A percentile compares a stretch with the other conserved stretches of the same genome.
phyloP scores from a whole-genome alignment of 1,139 yeast genomes.

The Suhomyces guaymorum region DNA sequence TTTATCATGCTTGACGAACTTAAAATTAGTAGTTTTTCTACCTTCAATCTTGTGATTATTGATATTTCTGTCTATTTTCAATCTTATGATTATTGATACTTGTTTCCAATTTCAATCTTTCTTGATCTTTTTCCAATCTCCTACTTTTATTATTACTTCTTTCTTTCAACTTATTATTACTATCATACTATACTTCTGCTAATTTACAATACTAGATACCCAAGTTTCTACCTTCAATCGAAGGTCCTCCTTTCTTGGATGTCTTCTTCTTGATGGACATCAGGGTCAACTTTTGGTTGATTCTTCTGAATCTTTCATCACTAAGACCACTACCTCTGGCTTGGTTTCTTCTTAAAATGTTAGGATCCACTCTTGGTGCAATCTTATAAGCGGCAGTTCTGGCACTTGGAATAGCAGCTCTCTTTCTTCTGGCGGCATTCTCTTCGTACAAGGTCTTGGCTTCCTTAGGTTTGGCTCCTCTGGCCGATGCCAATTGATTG shows the following conservation, averaged over 20 bases:
- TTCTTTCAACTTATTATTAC: neutral
- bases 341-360: constrained; percentile 40
- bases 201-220: constrained; percentile 32
- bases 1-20: no score
- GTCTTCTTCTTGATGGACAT: constrained; percentile 48
- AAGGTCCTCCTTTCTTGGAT: constrained; percentile 66
- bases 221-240: constrained; percentile 75
- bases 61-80: no score
- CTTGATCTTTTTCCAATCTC: no score
- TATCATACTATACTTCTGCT: no score
- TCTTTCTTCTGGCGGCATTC: constrained; percentile 86
- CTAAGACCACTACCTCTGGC: constrained; percentile 51
- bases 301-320: constrained; percentile 78
- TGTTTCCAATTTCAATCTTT: no score
- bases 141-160: no score
- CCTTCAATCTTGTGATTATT: no score
- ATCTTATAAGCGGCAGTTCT: constrained; percentile 86
- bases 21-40: no score
- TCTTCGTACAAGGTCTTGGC: constrained; percentile 74
- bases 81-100: no score
- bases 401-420: constrained; percentile 93
- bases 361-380: constrained; percentile 76
- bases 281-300: constrained; percentile 55
- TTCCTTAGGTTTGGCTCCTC: constrained; percentile 35
- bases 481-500: constrained; percentile 46